Evolutionary conservation across 148 eudicot species (phyloP), one percentile per base, ranked within the genome.

Genomic region (Dianthus caryophyllus): DNA sequence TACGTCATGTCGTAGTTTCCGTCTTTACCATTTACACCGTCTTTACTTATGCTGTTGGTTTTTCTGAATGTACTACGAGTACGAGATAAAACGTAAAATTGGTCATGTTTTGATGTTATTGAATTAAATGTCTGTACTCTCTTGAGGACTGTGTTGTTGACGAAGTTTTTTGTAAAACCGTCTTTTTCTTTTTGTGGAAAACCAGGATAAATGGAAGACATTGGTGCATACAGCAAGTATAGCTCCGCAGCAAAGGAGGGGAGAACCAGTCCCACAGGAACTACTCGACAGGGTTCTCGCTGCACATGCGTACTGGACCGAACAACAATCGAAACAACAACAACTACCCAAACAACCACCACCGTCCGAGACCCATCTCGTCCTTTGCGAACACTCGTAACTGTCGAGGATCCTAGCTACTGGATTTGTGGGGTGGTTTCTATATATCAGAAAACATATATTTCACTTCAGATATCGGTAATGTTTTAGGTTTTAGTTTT

Each of bases 201-300:
- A 68, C 61, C 82, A 89, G 97, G 97, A 92, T 70, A 92, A 92
- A 71, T 92, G 97, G 97, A 92, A 92, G 74, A 92, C 97, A 13
- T 77, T 92, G 84, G 98, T 92, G 63, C 98, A 92, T 81, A 92
- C 97, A 11, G 93, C 97, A 71, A 80, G 84, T 81, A 91, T 91
- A 62, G 83, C 96, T 44, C 97, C 96, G 8, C 97, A 92, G 63
- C 98, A 92, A 75, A 85, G 98, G 78, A 79, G 98, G 75, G 98
- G 98, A 25, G 94, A 92, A 76, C 98, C 96, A 0, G 98, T 89
- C 39, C 98, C 98, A 3, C 96, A 89, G 76, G 87, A 84, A 64
- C 88, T 92, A 24, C 73, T 92, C 48, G 96, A 92, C 77, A 64
- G 98, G 70, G 98, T 92, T 64, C 76, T 89, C 4, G 65, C 81